Evolutionary conservation across 176 grass and related monocot genomes (phyloP), one percentile per base, ranked within the genome.

Genomic region (Saccharum spontaneum): DNA sequence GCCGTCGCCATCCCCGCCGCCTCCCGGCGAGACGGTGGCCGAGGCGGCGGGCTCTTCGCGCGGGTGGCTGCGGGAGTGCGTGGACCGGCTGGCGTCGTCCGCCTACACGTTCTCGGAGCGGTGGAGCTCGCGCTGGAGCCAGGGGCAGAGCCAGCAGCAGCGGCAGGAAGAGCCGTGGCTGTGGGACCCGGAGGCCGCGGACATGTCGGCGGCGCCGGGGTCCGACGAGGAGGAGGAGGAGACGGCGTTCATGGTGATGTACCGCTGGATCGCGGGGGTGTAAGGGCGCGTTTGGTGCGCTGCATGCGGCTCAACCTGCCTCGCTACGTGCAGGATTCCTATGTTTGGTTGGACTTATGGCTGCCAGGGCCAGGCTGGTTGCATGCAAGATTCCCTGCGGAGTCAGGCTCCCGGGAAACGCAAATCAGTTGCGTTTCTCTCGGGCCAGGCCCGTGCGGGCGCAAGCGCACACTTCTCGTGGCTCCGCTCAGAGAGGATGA

Each of bases 51-150:
- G 87, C 0, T 75, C 79, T 6, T 49, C 82, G 41, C 94, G 91
- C 44, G 87, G 89, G 0, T 95, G 96, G 96, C 92, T 98, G 48
- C 86, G 87, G 61, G 93, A 98, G 18, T 95, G 89, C 86, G 78
- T 95, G 73, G 93, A 95, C 68, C 91, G 96, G 7, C 77, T 95
- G 24, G 62, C 93, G 7, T 87, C 95, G 4, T 88, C 95, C 8
- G 89, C 91, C 5, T 85, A 20, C 89, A 23, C 89, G 22, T 80
- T 97, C 38, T 94, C 92, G n/a, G 91, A 80, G 23, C 49, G 81
- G 68, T 93, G 91, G 88, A 91, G 91, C 61, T 84, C 87, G 17
- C 84, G 88, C 73, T 85, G 84, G 89, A 86, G 79, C 81, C 89
- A 90, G 49, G 49, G 49, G 76, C 24, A 31, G 24, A 12, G 86